phyloP scores from a whole-genome alignment of 2,329 filamentous ascomycete species.

The Metarhizium anisopliae region DNA sequence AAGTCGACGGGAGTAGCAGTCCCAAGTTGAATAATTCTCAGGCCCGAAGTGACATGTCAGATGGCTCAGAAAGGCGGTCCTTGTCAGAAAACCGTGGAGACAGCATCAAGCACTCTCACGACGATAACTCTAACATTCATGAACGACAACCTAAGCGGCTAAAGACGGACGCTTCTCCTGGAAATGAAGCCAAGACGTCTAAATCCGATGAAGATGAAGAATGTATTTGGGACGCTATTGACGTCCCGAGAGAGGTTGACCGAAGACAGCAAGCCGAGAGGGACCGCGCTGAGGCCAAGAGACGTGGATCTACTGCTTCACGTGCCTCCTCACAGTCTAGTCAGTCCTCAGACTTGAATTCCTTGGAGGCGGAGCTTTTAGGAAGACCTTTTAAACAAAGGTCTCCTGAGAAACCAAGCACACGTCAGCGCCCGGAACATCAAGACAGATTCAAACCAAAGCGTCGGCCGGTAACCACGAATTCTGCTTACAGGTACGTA shows the following conservation, averaged over 20 bases:
- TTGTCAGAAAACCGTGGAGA: constrained; percentile 1
- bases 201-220: constrained; percentile 17
- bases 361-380: constrained; percentile 28
- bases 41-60: not conserved
- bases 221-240: constrained; percentile 8
- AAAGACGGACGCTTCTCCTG: not conserved
- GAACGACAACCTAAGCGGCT: not conserved
- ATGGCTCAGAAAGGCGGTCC: not conserved
- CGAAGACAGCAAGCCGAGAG: constrained; percentile 2
- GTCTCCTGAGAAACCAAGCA: constrained; percentile 15
- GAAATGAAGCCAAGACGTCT: constrained; percentile 17
- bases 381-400: constrained; percentile 23
- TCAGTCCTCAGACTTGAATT: constrained; percentile 28
- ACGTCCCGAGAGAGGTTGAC: constrained; percentile 7
- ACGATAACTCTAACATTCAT: not conserved
- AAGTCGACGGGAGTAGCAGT: not conserved
- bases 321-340: constrained; percentile 20
- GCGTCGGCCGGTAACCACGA: constrained; percentile 24
- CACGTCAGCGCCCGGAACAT: constrained; percentile 13
- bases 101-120: constrained; percentile 1
- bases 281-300: not conserved
- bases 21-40: not conserved
- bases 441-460: constrained; percentile 14
- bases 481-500: constrained; percentile 29
- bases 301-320: constrained; percentile 14